Evolutionary conservation across 768 basidiomycete genomes (phyloP).

Genomic region (Tulasnella sp.): DNA sequence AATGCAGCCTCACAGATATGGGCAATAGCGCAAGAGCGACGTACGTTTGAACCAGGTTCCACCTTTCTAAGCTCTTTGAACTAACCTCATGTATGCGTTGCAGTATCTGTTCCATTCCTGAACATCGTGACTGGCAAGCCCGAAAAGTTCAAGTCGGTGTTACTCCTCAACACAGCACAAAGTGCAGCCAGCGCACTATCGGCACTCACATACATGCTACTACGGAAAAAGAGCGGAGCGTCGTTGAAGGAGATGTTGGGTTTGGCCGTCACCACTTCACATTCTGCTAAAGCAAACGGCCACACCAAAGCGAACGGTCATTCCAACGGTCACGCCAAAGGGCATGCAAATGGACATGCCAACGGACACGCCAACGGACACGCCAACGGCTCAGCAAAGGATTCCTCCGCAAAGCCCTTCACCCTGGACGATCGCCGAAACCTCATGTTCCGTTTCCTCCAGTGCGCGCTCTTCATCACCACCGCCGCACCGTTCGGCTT

Average conservation of each 20-base stretch:
- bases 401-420: conserved; percentile 39
- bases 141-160: conserved; percentile 76
- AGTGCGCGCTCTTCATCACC: conserved; percentile 86
- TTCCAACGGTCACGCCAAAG: conserved; percentile 49
- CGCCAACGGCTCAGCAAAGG: conserved; percentile 44
- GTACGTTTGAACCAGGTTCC: conserved; percentile 51
- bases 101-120: conserved; percentile 85
- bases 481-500: conserved; percentile 95
- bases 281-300: conserved; percentile 38
- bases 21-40: conserved; percentile 92
- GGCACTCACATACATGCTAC: conserved; percentile 72
- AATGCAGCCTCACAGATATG: conserved; percentile 59
- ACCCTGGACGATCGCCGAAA: conserved; percentile 41
- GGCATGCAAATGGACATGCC: conserved; percentile 40
- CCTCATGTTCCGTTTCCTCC: conserved; percentile 75
- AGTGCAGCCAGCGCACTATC: conserved; percentile 76
- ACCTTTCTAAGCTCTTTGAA: background rate
- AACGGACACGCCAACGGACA: conserved; percentile 44
- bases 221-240: conserved; percentile 60
- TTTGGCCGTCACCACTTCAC: conserved; percentile 45
- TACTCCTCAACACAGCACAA: conserved; percentile 85
- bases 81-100: conserved; percentile 32
- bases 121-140: conserved; percentile 52
- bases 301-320: conserved; percentile 43
- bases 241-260: conserved; percentile 65